phyloP scores from a whole-genome alignment of 2,329 filamentous ascomycete genomes.

The Colletotrichum sp. region DNA sequence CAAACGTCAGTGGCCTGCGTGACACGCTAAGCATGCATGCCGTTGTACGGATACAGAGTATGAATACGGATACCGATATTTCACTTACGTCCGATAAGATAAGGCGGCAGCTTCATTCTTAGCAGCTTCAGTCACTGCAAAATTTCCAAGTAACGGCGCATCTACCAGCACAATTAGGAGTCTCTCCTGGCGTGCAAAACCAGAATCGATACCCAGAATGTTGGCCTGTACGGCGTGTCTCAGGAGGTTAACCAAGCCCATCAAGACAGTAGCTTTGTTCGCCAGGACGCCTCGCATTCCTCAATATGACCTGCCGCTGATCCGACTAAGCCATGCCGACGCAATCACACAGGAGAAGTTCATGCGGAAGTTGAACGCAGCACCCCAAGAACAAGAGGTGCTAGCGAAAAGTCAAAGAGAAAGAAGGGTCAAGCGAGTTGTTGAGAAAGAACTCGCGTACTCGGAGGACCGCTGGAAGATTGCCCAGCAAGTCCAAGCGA shows the following conservation, averaged over 20 bases:
- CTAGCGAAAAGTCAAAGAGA: conserved; percentile 23
- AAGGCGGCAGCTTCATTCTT: neutral
- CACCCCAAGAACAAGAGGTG: neutral
- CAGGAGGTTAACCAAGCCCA: neutral
- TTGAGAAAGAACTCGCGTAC: conserved; percentile 64
- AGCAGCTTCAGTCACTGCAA: neutral
- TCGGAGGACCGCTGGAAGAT: conserved; percentile 76
- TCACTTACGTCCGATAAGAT: neutral
- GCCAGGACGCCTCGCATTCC: neutral
- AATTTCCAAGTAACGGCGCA: neutral
- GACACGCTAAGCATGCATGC: neutral
- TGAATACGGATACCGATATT: neutral
- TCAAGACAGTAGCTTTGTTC: neutral
- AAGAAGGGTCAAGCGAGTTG: conserved; percentile 38
- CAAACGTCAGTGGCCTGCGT: neutral
- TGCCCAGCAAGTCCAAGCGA: conserved; percentile 66
- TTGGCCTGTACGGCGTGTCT: neutral
- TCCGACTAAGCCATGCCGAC: conserved; percentile 2
- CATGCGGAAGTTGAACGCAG: neutral
- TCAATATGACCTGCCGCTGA: neutral
- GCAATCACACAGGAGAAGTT: neutral
- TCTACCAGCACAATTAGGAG: neutral
- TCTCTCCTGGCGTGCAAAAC: neutral
- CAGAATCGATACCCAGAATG: neutral
- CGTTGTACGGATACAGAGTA: neutral